A percentile compares a stretch with the other conserved stretches of the same genome.
These are phyloP conservation scores for Funneliformis mosseae DNA, from an alignment of 192 early-diverging fungal genomes.

Conservation along the genomic window DNA sequence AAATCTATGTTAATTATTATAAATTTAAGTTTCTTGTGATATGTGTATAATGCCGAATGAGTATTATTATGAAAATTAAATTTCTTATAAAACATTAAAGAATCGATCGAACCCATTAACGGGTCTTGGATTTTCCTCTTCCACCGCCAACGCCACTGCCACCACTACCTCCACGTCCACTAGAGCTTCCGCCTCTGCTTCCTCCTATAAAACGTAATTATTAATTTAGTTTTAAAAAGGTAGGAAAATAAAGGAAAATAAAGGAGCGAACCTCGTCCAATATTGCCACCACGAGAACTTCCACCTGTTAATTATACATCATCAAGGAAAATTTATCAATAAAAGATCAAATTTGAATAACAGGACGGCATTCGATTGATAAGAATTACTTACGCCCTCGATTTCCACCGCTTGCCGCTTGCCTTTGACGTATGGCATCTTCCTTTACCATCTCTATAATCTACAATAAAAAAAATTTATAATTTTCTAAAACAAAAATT, in stretches of 20 bases:
- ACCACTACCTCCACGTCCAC: conserved; percentile 8
- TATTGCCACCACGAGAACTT: conserved; percentile 8
- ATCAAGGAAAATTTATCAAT: neutral
- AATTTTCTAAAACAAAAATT: neutral
- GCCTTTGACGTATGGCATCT: conserved; percentile 65
- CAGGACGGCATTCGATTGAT: neutral
- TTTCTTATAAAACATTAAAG: no score
- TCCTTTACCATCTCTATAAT: conserved; percentile 92
- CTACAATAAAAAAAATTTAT: conserved; percentile 34
- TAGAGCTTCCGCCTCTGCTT: neutral
- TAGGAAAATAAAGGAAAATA: neutral
- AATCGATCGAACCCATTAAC: neutral
- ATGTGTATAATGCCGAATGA: no score
- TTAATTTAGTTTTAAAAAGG: neutral
- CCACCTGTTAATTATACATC: conserved; percentile 10
- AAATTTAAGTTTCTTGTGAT: no score
- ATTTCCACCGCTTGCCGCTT: conserved; percentile 42
- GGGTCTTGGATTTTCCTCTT: conserved; percentile 17
- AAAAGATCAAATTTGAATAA: conserved; percentile 1
- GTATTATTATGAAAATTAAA: no score
- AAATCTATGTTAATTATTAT: no score
- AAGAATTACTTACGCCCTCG: conserved; percentile 38
- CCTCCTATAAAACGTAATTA: neutral
- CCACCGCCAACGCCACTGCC: conserved; percentile 2
- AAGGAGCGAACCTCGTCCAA: conserved; percentile 18